Evolutionary conservation across 1,284 basidiomycete genomes (phyloP).

Genomic region (Sanguinoderma infundibulare): DNA sequence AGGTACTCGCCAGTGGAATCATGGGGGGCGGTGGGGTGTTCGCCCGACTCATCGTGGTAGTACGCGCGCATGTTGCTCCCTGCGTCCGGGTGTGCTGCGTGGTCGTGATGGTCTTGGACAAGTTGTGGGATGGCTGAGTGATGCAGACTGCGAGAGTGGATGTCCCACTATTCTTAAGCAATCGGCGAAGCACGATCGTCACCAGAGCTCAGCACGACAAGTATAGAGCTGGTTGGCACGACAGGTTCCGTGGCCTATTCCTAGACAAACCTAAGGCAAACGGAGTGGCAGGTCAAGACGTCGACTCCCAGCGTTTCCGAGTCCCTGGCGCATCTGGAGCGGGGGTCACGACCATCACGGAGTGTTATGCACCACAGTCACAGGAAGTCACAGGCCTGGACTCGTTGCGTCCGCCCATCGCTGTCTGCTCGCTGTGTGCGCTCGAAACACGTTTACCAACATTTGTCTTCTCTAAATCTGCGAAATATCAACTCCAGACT

Average conservation of each 20-base stretch:
- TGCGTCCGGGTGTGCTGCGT: not conserved
- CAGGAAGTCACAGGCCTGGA: not conserved
- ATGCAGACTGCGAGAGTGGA: not conserved
- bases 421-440: not conserved
- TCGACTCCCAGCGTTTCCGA: too few species aligned
- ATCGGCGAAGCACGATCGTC: not conserved
- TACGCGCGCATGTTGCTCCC: not conserved
- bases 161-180: not conserved
- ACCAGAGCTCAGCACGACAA: too few species aligned
- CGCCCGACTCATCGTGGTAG: slow-evolving; percentile 1
- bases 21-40: not conserved
- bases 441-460: not conserved
- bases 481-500: not conserved
- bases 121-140: not conserved
- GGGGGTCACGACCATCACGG: not conserved
- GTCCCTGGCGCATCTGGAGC: too few species aligned
- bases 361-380: not conserved
- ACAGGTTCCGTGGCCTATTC: not conserved
- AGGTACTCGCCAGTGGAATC: not conserved
- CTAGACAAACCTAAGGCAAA: not conserved
- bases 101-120: not conserved
- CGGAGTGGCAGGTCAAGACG: not conserved
- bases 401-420: not conserved
- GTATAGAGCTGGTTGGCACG: too few species aligned
- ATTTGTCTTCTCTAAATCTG: not conserved